These are phyloP conservation scores for Penicillium sp. DNA, from an alignment of 2,329 filamentous ascomycete genomes.

Conservation along the genomic window DNA sequence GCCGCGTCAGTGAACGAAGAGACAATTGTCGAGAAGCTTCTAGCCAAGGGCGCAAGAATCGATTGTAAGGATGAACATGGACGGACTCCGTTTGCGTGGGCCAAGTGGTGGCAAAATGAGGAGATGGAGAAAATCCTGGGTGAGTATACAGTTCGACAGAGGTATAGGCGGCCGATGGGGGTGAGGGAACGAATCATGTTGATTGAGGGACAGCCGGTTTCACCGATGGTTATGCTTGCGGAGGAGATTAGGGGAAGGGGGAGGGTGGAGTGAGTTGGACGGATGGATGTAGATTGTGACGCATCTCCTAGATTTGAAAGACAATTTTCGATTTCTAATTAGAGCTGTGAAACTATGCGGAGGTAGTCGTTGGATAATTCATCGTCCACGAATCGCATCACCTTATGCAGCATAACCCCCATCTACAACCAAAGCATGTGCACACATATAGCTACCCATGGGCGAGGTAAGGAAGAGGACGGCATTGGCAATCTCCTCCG, in stretches of 20 bases:
- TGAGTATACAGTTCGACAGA: background rate
- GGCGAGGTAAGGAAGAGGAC: slow-evolving; percentile 52
- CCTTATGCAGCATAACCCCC: slow-evolving; percentile 31
- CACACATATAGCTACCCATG: slow-evolving; percentile 52
- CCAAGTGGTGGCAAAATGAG: background rate
- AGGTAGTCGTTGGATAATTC: background rate
- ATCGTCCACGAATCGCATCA: background rate
- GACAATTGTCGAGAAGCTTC: background rate
- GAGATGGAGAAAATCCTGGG: background rate
- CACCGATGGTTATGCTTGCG: background rate
- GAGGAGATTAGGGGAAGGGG: background rate
- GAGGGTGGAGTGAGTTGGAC: background rate
- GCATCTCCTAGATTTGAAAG: too few relatives aligned
- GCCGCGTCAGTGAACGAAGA: background rate
- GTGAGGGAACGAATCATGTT: background rate
- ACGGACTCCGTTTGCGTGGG: slow-evolving; percentile 2
- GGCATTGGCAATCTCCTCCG: slow-evolving; percentile 37
- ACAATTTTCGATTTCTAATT: too few relatives aligned
- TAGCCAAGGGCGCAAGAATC: background rate
- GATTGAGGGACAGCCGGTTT: background rate
- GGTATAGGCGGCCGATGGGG: background rate
- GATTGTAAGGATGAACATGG: background rate
- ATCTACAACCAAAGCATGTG: slow-evolving; percentile 35
- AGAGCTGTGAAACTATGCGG: background rate
- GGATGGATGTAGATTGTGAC: background rate